Conservation (phyloP, 169 alveolate species). For the Babesia ovis region DNA sequence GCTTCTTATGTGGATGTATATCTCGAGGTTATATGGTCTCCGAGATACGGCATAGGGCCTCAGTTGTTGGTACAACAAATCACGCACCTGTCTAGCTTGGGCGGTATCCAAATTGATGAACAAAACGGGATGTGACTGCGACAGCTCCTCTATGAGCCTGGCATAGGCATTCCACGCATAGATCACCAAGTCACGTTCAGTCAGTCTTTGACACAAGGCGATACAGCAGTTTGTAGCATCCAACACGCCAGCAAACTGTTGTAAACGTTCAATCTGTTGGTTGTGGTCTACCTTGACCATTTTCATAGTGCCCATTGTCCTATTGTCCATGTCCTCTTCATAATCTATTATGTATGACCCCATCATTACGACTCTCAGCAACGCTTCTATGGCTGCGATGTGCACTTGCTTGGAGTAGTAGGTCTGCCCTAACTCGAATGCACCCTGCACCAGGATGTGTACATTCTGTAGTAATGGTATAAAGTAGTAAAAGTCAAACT, state of each 20-base stretch:
- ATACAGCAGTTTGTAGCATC: slow-evolving; percentile 38
- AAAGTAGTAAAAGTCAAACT: slow-evolving; percentile 43
- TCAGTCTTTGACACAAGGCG: slow-evolving; percentile 9
- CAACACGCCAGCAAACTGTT: slow-evolving; percentile 22
- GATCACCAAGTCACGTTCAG: slow-evolving; percentile 9
- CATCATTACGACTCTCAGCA: slow-evolving; percentile 14
- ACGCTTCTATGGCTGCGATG: slow-evolving; percentile 42
- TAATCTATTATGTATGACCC: background rate
- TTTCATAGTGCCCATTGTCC: background rate
- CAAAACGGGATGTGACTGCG: slow-evolving; percentile 45
- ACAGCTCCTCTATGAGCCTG: slow-evolving; percentile 31
- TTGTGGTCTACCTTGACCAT: slow-evolving; percentile 9
- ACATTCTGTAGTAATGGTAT: slow-evolving; percentile 43
- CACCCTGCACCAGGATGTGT: slow-evolving; percentile 12
- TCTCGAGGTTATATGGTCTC: slow-evolving; percentile 15
- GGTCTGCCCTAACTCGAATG: slow-evolving; percentile 62
- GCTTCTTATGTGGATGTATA: slow-evolving; percentile 27
- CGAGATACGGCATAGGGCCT: slow-evolving; percentile 30
- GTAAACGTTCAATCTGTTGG: slow-evolving; percentile 10
- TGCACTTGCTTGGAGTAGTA: slow-evolving; percentile 52
- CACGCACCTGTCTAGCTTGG: slow-evolving; percentile 11
- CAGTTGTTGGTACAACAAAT: slow-evolving; percentile 27
- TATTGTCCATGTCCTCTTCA: background rate
- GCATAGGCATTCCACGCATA: slow-evolving; percentile 55
- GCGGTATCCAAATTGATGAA: slow-evolving; percentile 22